Evolutionary conservation across 768 basidiomycete species (phyloP).

Genomic region (Hydnum rufescens): DNA sequence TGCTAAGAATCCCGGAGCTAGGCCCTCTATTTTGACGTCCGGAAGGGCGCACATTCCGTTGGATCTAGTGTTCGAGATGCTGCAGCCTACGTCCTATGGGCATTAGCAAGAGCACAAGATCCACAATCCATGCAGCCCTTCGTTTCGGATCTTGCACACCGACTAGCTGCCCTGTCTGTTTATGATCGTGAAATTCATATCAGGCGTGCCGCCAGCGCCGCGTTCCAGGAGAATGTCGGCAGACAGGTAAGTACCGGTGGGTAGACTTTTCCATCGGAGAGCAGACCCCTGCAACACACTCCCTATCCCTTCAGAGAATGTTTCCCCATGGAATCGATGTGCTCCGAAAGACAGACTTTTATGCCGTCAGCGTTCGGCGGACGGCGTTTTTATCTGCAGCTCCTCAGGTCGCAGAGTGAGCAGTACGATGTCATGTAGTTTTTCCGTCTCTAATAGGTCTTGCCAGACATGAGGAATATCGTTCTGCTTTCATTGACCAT

Average conservation of each 20-base stretch:
- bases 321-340: conserved; percentile 93
- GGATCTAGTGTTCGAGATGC: conserved; percentile 91
- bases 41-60: conserved; percentile 81
- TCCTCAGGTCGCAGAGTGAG: conserved; percentile 71
- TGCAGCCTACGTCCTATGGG: conserved; percentile 88
- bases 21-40: conserved; percentile 84
- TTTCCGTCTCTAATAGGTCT: neutral
- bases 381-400: conserved; percentile 76
- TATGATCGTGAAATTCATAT: conserved; percentile 93
- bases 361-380: conserved; percentile 68
- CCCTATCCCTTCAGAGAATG: conserved; percentile 33
- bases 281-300: neutral
- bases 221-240: conserved; percentile 94
- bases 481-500: conserved; percentile 46
- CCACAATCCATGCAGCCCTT: conserved; percentile 36
- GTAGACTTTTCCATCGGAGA: neutral
- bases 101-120: conserved; percentile 64
- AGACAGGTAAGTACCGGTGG: conserved; percentile 39
- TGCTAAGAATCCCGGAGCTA: conserved; percentile 15
- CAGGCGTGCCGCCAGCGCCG: conserved; percentile 86
- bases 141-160: conserved; percentile 42
- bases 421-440: conserved; percentile 11
- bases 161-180: conserved; percentile 58
- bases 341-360: conserved; percentile 82
- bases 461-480: conserved; percentile 59